Percentiles rank a stretch among this genome's conserved stretches.
phyloP scores from a whole-genome alignment of 768 basidiomycete genomes.

The Panus rudis region DNA sequence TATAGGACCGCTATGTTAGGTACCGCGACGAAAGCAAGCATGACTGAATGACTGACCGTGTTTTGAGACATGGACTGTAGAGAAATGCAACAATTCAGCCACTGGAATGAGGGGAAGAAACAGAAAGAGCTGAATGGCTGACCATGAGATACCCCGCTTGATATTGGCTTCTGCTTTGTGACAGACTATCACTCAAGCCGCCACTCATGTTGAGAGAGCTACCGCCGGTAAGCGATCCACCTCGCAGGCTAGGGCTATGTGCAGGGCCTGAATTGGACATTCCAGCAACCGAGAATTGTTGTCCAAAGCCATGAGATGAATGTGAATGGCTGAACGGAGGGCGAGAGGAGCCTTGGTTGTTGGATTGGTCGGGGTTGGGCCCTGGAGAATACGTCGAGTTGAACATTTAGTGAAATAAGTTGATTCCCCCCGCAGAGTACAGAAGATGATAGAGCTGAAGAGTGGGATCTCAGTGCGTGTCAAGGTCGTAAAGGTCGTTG shows the following conservation, averaged over 20 bases:
- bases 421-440: no score
- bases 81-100: background rate
- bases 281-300: conserved; percentile 50
- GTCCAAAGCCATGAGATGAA: conserved; percentile 17
- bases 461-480: no score
- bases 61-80: conserved; percentile 55
- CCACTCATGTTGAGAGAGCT: conserved; percentile 14
- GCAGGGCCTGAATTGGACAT: conserved; percentile 48
- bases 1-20: conserved; percentile 3
- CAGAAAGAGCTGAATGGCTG: conserved; percentile 15
- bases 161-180: conserved; percentile 70
- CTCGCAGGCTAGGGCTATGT: conserved; percentile 50
- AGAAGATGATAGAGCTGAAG: no score
- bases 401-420: no score
- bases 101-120: background rate
- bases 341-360: conserved; percentile 6
- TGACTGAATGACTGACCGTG: conserved; percentile 38
- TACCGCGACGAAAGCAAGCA: conserved; percentile 7
- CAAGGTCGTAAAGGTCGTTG: no score
- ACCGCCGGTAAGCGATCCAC: conserved; percentile 34
- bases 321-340: conserved; percentile 20
- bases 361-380: no score
- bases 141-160: conserved; percentile 81
- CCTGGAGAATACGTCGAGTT: no score
- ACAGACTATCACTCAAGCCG: conserved; percentile 53